Base-by-base conservation (phyloP, 108 stramenopile genomes). In the Discostella pseudostelligera region DNA sequence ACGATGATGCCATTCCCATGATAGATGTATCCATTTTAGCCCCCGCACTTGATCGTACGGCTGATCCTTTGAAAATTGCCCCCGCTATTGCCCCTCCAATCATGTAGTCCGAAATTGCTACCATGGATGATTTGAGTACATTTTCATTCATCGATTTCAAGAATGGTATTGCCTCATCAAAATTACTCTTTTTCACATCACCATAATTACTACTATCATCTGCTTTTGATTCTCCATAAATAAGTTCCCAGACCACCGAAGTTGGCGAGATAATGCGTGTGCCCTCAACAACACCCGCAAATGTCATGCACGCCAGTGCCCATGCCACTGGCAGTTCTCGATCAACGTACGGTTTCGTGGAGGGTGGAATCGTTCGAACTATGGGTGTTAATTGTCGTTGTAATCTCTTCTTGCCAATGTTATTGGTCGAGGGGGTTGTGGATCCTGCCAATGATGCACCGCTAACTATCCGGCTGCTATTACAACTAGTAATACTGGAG, bases 231-330 rank as follows among this genome's bases (percentile, higher is more conserved):
- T 20, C 21, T 44, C 47, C 22, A 26, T 40, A 10, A n/a, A 40
- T 55, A 8, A 58, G 16, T 12, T 70, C 35, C 0, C 25, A 8
- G 32, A 55, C 32, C 35, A 63, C 32, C 5, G 62, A 49, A 14
- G 74, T 46, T 0, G 79, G 79, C 11, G 71, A 73, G 0, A 71
- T 53, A 1, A 62, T 22, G 2, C 74, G 48, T 12, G 72, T 59
- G 13, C 60, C 75, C 40, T 80, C 79, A 25, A 73, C 46, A 6
- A 80, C 48, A 0, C 74, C 74, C 21, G 79, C 68, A 65, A 80
- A 80, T 21, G 79, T 46, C 79, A 71, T 70, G 32, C 79, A 80
- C 0, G 79, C 74, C 45, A 71, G 24, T 0, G 79, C 74, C 79
- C 79, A 80, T 3, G 79, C 74, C 5, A 50, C 29, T 26, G 74